These are phyloP conservation scores for Penicillium italicum DNA, from an alignment of 2,329 filamentous ascomycete species.

Conservation along the genomic window DNA sequence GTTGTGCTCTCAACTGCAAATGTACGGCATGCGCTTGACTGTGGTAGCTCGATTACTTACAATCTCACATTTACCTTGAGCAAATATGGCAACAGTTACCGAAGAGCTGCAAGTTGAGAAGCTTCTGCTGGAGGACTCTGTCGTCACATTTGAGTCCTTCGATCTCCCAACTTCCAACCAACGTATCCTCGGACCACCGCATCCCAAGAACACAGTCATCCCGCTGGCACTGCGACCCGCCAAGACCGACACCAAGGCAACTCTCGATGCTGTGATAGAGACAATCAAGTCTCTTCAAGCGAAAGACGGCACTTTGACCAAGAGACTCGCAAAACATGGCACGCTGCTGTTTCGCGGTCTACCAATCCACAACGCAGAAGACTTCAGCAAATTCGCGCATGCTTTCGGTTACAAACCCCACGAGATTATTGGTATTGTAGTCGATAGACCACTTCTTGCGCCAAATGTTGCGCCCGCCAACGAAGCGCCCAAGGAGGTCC, in stretches of 20 bases:
- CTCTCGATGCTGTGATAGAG: slow-evolving; percentile 36
- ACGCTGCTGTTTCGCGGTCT: slow-evolving; percentile 48
- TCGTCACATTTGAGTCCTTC: slow-evolving; percentile 39
- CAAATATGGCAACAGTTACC: slow-evolving; percentile 5
- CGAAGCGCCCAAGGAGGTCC: slow-evolving; percentile 47
- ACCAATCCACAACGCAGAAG: slow-evolving; percentile 44
- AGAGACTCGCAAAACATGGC: slow-evolving; percentile 45
- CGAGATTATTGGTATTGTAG: slow-evolving; percentile 52
- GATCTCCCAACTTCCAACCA: slow-evolving; percentile 43
- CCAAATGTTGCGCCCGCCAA: slow-evolving; percentile 49
- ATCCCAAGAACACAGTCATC: slow-evolving; percentile 37
- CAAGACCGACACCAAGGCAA: slow-evolving; percentile 15
- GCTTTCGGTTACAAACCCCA: slow-evolving; percentile 49
- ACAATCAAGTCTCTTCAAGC: slow-evolving; percentile 39
- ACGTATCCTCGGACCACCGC: slow-evolving; percentile 40
- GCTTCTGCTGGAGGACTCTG: slow-evolving; percentile 21
- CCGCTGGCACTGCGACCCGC: slow-evolving; percentile 41
- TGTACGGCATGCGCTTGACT: neutral
- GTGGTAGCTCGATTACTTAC: neutral
- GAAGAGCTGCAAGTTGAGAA: slow-evolving; percentile 1
- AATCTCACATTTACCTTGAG: too few relatives aligned
- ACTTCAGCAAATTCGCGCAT: slow-evolving; percentile 50
- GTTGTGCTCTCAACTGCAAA: neutral
- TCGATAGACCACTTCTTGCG: slow-evolving; percentile 45
- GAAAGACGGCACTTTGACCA: slow-evolving; percentile 36